Evolutionary conservation across 139 green algal genomes (phyloP), one percentile per base, ranked within the genome.

Genomic region (Chlamydomonas schloesseri): DNA sequence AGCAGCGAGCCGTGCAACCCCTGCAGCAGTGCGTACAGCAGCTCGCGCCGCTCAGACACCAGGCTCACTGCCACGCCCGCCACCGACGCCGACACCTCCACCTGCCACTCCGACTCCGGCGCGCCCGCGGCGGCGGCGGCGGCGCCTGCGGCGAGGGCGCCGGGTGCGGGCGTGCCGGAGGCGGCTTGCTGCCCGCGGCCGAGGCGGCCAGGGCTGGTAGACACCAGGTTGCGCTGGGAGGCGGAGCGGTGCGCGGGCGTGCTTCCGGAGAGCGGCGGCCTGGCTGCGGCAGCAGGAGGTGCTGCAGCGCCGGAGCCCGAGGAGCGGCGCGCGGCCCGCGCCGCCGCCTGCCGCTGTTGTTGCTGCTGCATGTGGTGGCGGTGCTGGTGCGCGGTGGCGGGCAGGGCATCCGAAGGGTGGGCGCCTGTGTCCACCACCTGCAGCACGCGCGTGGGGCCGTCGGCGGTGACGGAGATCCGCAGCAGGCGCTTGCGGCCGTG

Each of bases 371-470:
- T 3, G 20, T 64, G 57, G 57, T 26, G 42, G 42, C 42, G 42
- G 42, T 50, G 42, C 42, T 50, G 42, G 42, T 50, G 42, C 8
- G 42, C 42, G 42, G 42, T 50, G 42, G 42, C 42, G 42, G 42
- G 42, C 42, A 50, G 42, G 42, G 42, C 42, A 8, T 50, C 42
- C 4, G 62, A 33, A 3, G 62, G 13, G 83, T 95, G 92, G 2
- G 83, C 81, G 31, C 87, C n/a, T 5, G 75, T 53, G 82, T 97
- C 93, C 0, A 93, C 50, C 8, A 97, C 83, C 0, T 77, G 57
- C 0, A 97, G 91, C 50, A 97, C 95, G 23, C 94, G 84, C 28
- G 90, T 97, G 29, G 95, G 95, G 2, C 95, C 95, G 50, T 97
- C 94, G 8, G 93, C 93, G 29, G 70, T 81, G 21, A 96, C 81